Percentiles rank a stretch among this genome's conserved stretches.
Evolutionary conservation across 352 stramenopile species (phyloP).

Genomic region (Hyphochytrium catenoides): DNA sequence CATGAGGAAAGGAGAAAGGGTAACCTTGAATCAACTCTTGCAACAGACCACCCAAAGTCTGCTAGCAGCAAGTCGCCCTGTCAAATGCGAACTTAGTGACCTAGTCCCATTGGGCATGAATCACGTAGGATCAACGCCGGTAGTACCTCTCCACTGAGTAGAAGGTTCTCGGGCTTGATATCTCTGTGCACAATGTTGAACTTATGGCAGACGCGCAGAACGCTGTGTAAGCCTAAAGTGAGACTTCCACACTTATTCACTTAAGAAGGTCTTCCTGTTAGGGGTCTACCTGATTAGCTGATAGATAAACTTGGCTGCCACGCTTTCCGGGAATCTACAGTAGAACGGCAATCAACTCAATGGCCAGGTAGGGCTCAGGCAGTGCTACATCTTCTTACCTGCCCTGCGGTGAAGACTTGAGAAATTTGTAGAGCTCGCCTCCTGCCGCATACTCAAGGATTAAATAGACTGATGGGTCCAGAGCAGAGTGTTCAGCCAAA

Average conservation of each 20-base stretch:
- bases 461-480: constrained; percentile 27
- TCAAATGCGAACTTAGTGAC: neutral
- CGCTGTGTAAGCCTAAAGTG: no score
- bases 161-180: constrained; percentile 87
- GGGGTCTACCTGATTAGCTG: no score
- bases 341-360: no score
- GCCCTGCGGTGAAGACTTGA: neutral
- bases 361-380: no score
- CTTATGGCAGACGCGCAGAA: no score
- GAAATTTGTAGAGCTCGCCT: constrained; percentile 23
- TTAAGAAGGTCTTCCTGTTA: no score
- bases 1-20: constrained; percentile 4
- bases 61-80: constrained; percentile 87
- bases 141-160: constrained; percentile 35
- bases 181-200: no score
- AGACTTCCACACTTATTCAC: no score
- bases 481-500: constrained; percentile 11
- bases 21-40: constrained; percentile 42
- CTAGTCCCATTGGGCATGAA: neutral
- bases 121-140: neutral
- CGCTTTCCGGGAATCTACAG: no score
- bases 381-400: constrained; percentile 1
- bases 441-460: constrained; percentile 57
- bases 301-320: no score
- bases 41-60: constrained; percentile 97